Percentiles rank a stretch among this genome's conserved stretches.
phyloP scores from a whole-genome alignment of 306 rosid species.

The Rosa rugosa region DNA sequence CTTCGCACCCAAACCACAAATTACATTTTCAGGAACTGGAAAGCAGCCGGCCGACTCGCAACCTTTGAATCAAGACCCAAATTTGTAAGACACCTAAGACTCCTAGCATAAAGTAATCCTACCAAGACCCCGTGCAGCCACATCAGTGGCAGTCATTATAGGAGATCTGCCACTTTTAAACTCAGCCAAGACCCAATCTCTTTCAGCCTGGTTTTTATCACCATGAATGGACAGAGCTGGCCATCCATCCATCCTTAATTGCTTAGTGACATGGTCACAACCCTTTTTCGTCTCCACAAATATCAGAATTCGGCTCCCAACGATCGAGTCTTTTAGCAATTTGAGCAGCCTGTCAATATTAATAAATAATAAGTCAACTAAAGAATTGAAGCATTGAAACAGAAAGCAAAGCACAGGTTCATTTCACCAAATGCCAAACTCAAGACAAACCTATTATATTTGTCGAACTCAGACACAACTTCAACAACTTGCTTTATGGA shows the following conservation, averaged over 20 bases:
- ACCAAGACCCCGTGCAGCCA: constrained; percentile 99
- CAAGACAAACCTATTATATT: constrained; percentile 78
- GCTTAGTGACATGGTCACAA: constrained; percentile 88
- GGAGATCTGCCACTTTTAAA: constrained; percentile 98
- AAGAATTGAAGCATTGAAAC: constrained; percentile 24
- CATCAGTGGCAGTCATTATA: constrained; percentile 99
- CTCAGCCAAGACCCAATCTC: constrained; percentile 98
- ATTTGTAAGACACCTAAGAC: constrained; percentile 47
- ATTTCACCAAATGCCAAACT: constrained; percentile 1
- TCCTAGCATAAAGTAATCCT: constrained; percentile 82
- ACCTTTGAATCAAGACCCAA: constrained; percentile 47
- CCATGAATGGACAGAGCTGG: constrained; percentile 97
- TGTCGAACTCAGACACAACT: constrained; percentile 69
- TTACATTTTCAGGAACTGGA: constrained; percentile 76
- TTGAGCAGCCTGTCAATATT: constrained; percentile 63
- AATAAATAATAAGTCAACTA: not conserved
- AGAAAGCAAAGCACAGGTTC: constrained; percentile 9
- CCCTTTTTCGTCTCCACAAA: constrained; percentile 94
- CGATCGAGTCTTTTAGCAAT: constrained; percentile 70
- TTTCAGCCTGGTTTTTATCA: constrained; percentile 93
- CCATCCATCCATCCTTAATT: constrained; percentile 97
- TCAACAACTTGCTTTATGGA: constrained; percentile 86
- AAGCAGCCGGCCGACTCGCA: constrained; percentile 97
- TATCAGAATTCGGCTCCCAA: constrained; percentile 76
- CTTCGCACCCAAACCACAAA: constrained; percentile 90